phyloP scores from a whole-genome alignment of 176 grass and related monocot genomes.

The Oryza nivara region DNA sequence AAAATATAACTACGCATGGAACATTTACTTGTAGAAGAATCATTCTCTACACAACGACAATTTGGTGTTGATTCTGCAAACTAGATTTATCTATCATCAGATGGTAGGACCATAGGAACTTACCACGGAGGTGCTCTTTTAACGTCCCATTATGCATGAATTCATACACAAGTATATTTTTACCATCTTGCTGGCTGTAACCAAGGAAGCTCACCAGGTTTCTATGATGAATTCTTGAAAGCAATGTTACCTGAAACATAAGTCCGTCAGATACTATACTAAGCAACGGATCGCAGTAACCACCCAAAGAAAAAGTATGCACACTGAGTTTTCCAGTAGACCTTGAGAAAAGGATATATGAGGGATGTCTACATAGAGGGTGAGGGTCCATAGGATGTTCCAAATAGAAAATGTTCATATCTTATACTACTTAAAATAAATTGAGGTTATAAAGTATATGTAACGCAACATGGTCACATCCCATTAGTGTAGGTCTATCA shows the following conservation, averaged over 20 bases:
- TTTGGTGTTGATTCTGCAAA: constrained; percentile 12
- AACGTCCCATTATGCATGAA: constrained; percentile 97
- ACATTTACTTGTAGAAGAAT: constrained; percentile 21
- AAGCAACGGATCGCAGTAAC: background rate
- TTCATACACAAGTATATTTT: constrained; percentile 95
- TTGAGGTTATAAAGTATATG: background rate
- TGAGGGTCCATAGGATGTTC: constrained; percentile 11
- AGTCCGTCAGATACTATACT: background rate
- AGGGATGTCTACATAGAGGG: background rate
- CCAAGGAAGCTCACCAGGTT: constrained; percentile 91
- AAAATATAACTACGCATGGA: constrained; percentile 11
- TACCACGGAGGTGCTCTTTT: constrained; percentile 88
- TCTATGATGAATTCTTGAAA: constrained; percentile 97
- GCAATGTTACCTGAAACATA: constrained; percentile 82
- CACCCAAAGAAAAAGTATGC: background rate
- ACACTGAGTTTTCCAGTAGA: background rate
- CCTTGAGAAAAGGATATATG: background rate
- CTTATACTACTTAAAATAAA: background rate
- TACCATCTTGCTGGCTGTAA: constrained; percentile 94
- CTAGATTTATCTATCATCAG: constrained; percentile 15
- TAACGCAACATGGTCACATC: constrained; percentile 10
- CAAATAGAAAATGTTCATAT: background rate
- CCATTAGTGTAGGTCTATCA: background rate
- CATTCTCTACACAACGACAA: constrained; percentile 8
- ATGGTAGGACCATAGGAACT: constrained; percentile 30